Evolutionary conservation across 306 rosid genomes (phyloP).

Genomic region (Trifolium subterraneum): DNA sequence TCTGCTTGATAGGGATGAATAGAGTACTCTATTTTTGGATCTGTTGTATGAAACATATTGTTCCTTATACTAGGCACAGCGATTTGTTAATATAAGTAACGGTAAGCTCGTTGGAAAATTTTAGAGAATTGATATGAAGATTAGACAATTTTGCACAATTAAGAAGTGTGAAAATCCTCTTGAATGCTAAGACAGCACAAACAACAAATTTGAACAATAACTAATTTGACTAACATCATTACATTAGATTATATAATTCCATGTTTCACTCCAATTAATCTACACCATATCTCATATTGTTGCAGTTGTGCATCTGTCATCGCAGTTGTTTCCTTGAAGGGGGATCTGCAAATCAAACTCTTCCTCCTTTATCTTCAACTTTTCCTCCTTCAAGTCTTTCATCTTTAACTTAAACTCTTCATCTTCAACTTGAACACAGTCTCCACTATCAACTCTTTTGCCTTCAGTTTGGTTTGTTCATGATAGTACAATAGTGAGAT

Average conservation of each 20-base stretch:
- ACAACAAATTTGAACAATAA: not conserved
- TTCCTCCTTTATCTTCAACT: not conserved
- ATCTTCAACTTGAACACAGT: not conserved
- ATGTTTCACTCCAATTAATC: not conserved
- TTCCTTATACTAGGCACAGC: conserved; percentile 6
- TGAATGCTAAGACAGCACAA: not conserved
- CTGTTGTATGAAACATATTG: not conserved
- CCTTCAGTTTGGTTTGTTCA: not conserved
- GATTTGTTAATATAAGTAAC: not conserved
- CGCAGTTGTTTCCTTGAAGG: not conserved
- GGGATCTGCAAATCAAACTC: not conserved
- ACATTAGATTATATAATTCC: conserved; percentile 5
- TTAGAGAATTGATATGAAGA: not conserved
- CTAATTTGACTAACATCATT: not conserved
- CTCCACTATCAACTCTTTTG: not conserved
- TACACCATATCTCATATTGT: not conserved
- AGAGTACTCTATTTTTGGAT: not conserved
- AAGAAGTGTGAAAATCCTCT: not conserved
- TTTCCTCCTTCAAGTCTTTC: not conserved
- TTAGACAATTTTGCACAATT: not conserved
- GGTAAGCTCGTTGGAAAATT: not conserved
- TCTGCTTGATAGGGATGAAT: not conserved
- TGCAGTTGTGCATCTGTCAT: not conserved
- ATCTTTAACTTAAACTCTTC: not conserved
- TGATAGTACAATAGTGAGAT: too few species aligned